phyloP scores from a whole-genome alignment of 768 basidiomycete species.

The Mycena crocata region DNA sequence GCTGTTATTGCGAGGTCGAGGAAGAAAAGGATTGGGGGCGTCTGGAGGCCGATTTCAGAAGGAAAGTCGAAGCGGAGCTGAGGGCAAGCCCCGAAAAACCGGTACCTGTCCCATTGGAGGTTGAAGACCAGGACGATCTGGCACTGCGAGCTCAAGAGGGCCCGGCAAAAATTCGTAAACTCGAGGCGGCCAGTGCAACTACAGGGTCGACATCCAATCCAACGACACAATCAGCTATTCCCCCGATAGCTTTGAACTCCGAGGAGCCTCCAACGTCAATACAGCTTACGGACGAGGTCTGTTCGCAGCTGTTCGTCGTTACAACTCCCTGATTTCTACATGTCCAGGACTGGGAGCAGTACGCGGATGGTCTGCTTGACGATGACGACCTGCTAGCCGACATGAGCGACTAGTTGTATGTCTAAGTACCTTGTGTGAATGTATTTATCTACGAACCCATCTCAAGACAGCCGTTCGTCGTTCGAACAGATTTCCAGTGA shows the following conservation, averaged over 20 bases:
- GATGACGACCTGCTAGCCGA: constrained; percentile 47
- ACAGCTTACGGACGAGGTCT: constrained; percentile 1
- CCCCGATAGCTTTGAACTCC: not conserved
- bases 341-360: constrained; percentile 40
- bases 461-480: not conserved
- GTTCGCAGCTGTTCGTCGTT: no score
- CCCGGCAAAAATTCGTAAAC: constrained; percentile 27
- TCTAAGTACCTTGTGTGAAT: not conserved
- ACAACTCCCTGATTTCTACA: not conserved
- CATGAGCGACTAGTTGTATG: constrained; percentile 38
- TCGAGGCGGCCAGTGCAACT: not conserved
- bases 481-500: no score
- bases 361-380: constrained; percentile 51
- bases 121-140: not conserved
- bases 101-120: not conserved
- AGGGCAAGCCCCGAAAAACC: not conserved
- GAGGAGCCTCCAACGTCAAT: no score
- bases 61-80: constrained; percentile 10
- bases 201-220: no score
- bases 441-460: constrained; percentile 1
- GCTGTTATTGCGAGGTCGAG: constrained; percentile 52
- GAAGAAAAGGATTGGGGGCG: constrained; percentile 72
- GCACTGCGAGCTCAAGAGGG: constrained; percentile 13
- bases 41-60: constrained; percentile 40
- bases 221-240: not conserved